These are phyloP conservation scores for Corinectria fuckeliana DNA, from an alignment of 2,329 filamentous ascomycete species.

Conservation along the genomic window DNA sequence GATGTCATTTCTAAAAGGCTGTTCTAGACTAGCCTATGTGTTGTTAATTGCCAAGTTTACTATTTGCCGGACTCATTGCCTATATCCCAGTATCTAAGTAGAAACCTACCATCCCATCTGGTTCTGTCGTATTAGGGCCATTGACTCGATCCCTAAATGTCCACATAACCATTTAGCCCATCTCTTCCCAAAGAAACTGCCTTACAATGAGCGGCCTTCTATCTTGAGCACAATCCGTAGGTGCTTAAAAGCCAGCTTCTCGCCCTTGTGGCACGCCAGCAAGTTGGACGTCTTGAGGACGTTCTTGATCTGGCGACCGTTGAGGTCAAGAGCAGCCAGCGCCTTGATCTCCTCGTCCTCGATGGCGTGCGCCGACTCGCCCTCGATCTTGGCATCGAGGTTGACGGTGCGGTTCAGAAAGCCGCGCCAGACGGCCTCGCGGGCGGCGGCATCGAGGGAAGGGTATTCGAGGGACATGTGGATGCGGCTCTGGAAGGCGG, in stretches of 20 bases:
- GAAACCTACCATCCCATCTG: not conserved
- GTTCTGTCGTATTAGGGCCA: not conserved
- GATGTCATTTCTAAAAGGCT: not conserved
- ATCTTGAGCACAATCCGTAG: conserved; percentile 42
- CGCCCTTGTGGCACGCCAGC: conserved; percentile 41
- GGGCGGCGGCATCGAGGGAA: conserved; percentile 45
- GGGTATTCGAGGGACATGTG: conserved; percentile 57
- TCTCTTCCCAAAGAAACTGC: not conserved
- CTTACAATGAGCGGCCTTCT: conserved; percentile 38
- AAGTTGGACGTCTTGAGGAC: conserved; percentile 48
- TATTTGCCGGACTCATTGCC: not conserved
- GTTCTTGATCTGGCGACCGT: conserved; percentile 60
- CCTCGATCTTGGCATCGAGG: conserved; percentile 26
- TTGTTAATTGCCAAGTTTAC: not conserved
- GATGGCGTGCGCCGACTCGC: conserved; percentile 41
- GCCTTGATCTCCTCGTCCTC: conserved; percentile 40
- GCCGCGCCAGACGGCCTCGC: conserved; percentile 48
- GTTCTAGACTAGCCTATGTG: not conserved
- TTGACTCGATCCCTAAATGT: not conserved
- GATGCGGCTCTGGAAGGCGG: conserved; percentile 55
- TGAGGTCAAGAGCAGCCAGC: conserved; percentile 50
- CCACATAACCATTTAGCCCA: not conserved
- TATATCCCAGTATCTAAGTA: not conserved
- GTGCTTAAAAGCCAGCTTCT: conserved; percentile 40
- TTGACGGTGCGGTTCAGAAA: conserved; percentile 45